Percentiles rank a stretch among this genome's conserved stretches.
Conservation (phyloP, 2,329 filamentous ascomycete genomes). For the Anisogramma anomala region DNA sequence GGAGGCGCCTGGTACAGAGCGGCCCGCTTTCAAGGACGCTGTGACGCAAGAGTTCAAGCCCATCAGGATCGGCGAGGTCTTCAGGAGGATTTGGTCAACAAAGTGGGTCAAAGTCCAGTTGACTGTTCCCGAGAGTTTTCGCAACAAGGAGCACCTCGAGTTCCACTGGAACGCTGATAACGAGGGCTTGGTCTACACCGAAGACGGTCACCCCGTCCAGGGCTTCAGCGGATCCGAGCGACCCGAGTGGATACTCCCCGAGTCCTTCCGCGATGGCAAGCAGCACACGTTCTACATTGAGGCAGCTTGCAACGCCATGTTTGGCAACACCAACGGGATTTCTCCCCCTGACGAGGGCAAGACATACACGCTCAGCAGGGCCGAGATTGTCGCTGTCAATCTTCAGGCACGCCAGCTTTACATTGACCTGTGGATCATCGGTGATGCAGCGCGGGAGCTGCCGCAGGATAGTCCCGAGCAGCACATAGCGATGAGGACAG, state of each 20-base stretch:
- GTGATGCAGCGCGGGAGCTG: slow-evolving; percentile 84
- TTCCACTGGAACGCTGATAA: slow-evolving; percentile 94
- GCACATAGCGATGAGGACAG: slow-evolving; percentile 72
- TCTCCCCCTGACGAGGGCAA: slow-evolving; percentile 80
- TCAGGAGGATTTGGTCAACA: slow-evolving; percentile 93
- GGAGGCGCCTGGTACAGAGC: slow-evolving; percentile 64
- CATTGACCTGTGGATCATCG: slow-evolving; percentile 94
- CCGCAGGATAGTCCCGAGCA: slow-evolving; percentile 79
- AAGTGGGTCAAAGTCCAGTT: slow-evolving; percentile 90
- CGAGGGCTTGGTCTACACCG: slow-evolving; percentile 88
- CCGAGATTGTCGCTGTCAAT: slow-evolving; percentile 83
- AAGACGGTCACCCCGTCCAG: slow-evolving; percentile 81
- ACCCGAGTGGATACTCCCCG: slow-evolving; percentile 80
- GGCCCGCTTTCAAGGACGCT: slow-evolving; percentile 81
- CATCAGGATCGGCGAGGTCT: slow-evolving; percentile 63
- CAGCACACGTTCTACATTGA: slow-evolving; percentile 89
- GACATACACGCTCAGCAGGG: slow-evolving; percentile 63
- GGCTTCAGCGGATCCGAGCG: slow-evolving; percentile 85
- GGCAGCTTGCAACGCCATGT: slow-evolving; percentile 98
- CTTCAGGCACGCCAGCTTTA: slow-evolving; percentile 69
- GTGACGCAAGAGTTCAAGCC: slow-evolving; percentile 61
- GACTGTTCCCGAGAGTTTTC: slow-evolving; percentile 61
- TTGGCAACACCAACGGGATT: slow-evolving; percentile 82
- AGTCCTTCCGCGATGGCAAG: slow-evolving; percentile 70
- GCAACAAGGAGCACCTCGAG: slow-evolving; percentile 71